These are phyloP conservation scores for Pythium biforme DNA, from an alignment of 352 stramenopile species.

Conservation along the genomic window DNA sequence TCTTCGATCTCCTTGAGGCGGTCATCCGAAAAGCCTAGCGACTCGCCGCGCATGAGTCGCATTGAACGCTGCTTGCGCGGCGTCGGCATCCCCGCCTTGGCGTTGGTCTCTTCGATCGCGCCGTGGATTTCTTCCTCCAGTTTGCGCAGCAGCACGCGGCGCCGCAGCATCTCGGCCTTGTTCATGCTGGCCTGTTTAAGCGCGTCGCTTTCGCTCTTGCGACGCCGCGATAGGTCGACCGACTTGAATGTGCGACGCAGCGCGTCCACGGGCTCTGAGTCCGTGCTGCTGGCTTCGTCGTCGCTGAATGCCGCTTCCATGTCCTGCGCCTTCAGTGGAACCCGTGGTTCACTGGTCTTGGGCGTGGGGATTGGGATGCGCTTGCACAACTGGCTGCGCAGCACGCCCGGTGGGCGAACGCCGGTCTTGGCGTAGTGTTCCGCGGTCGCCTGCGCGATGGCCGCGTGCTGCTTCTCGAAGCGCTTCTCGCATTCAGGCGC, in stretches of 20 bases:
- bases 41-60: conserved; percentile 26
- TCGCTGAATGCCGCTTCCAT: conserved; percentile 26
- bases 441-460: conserved; percentile 34
- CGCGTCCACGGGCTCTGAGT: conserved; percentile 26
- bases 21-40: conserved; percentile 44
- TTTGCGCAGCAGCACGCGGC: conserved; percentile 61
- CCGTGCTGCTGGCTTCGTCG: conserved; percentile 26
- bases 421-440: conserved; percentile 13
- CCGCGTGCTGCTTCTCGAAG: conserved; percentile 57
- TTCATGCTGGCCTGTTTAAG: conserved; percentile 49
- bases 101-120: conserved; percentile 56
- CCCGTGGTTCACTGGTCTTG: conserved; percentile 9
- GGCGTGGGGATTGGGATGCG: neutral
- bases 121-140: conserved; percentile 74
- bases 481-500: conserved; percentile 75
- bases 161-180: conserved; percentile 60
- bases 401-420: neutral
- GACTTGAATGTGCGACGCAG: conserved; percentile 9
- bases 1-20: conserved; percentile 54
- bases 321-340: conserved; percentile 9
- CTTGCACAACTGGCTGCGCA: conserved; percentile 14
- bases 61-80: conserved; percentile 13
- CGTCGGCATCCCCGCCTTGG: conserved; percentile 1
- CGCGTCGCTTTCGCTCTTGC: conserved; percentile 74
- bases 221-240: conserved; percentile 39